Evolutionary conservation across 2,329 filamentous ascomycete species (phyloP).

Genomic region (Thermomyces lanuginosus): DNA sequence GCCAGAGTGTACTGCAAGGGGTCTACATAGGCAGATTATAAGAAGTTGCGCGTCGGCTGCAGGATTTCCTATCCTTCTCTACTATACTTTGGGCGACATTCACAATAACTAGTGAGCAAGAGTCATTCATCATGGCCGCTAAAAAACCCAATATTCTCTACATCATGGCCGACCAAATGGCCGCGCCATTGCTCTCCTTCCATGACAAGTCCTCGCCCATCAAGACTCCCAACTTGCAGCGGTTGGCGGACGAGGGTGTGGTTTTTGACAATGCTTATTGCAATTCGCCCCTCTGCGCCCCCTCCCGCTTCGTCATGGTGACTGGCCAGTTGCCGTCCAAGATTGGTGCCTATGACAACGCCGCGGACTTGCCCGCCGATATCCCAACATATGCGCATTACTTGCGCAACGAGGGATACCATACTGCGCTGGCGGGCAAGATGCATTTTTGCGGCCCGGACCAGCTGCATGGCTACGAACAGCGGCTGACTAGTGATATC

Average conservation of each 20-base stretch:
- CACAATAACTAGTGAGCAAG: too few relatives aligned
- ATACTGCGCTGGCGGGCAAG: slow-evolving; percentile 82
- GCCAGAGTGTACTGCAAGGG: background rate
- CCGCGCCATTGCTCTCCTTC: slow-evolving; percentile 78
- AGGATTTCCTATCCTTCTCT: too few relatives aligned
- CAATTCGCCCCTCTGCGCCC: slow-evolving; percentile 80
- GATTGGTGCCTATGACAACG: slow-evolving; percentile 86
- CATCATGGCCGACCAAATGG: slow-evolving; percentile 94
- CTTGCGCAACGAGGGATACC: slow-evolving; percentile 66
- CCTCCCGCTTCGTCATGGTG: slow-evolving; percentile 88
- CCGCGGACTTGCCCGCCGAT: slow-evolving; percentile 65
- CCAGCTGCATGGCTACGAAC: slow-evolving; percentile 86
- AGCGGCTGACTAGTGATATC: slow-evolving; percentile 83
- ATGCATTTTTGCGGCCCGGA: slow-evolving; percentile 91
- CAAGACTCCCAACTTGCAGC: slow-evolving; percentile 79
- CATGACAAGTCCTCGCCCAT: slow-evolving; percentile 80
- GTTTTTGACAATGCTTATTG: slow-evolving; percentile 92
- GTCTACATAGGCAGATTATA: too few relatives aligned
- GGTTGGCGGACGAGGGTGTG: slow-evolving; percentile 62
- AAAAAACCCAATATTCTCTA: slow-evolving; percentile 64
- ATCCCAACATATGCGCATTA: slow-evolving; percentile 88
- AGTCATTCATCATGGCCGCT: slow-evolving; percentile 18
- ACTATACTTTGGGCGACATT: too few relatives aligned
- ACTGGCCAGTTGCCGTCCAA: slow-evolving; percentile 80
- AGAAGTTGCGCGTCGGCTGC: too few relatives aligned